These are phyloP conservation scores for Tremellales sp. DNA, from an alignment of 1,284 basidiomycete species.

Conservation along the genomic window DNA sequence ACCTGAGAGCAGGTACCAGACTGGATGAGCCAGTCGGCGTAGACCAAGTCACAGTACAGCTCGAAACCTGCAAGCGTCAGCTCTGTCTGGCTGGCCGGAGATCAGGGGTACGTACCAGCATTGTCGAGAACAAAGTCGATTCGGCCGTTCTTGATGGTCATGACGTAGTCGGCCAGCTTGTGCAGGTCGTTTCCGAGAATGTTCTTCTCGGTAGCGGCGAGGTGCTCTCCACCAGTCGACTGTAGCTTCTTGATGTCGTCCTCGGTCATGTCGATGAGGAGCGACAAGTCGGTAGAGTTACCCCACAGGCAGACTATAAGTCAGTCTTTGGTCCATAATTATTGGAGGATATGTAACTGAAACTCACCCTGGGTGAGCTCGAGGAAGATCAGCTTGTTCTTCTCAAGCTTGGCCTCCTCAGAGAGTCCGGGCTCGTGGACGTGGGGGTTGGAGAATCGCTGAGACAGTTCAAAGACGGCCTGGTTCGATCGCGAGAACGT, in stretches of 20 bases:
- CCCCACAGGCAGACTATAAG: slow-evolving; percentile 84
- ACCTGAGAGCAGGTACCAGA: slow-evolving; percentile 80
- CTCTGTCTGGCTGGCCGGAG: too few species aligned
- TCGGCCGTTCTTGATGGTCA: slow-evolving; percentile 70
- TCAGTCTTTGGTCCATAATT: slow-evolving; percentile 4
- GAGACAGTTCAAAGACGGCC: slow-evolving; percentile 92
- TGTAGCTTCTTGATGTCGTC: slow-evolving; percentile 98
- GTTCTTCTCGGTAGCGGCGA: slow-evolving; percentile 95
- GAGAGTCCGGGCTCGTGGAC: slow-evolving; percentile 58
- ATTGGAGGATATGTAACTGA: slow-evolving; percentile 8
- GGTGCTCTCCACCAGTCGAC: slow-evolving; percentile 89
- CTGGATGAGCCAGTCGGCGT: slow-evolving; percentile 80
- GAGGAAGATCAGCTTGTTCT: slow-evolving; percentile 85
- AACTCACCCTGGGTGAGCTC: slow-evolving; percentile 78
- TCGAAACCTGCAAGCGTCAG: slow-evolving; percentile 71
- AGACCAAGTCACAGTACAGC: slow-evolving; percentile 93
- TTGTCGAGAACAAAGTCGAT: slow-evolving; percentile 71
- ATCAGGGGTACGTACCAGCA: slow-evolving; percentile 18
- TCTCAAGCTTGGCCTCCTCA: slow-evolving; percentile 61
- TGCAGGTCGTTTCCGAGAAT: slow-evolving; percentile 54
- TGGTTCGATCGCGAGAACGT: slow-evolving; percentile 90
- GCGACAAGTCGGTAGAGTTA: slow-evolving; percentile 92
- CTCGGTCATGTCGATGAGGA: slow-evolving; percentile 97
- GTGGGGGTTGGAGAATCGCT: slow-evolving; percentile 84
- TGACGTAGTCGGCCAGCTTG: slow-evolving; percentile 76